A percentile compares a stretch with the other conserved stretches of the same genome.
These are phyloP conservation scores for Scedosporium boydii DNA, from an alignment of 2,329 filamentous ascomycete genomes.

Conservation along the genomic window DNA sequence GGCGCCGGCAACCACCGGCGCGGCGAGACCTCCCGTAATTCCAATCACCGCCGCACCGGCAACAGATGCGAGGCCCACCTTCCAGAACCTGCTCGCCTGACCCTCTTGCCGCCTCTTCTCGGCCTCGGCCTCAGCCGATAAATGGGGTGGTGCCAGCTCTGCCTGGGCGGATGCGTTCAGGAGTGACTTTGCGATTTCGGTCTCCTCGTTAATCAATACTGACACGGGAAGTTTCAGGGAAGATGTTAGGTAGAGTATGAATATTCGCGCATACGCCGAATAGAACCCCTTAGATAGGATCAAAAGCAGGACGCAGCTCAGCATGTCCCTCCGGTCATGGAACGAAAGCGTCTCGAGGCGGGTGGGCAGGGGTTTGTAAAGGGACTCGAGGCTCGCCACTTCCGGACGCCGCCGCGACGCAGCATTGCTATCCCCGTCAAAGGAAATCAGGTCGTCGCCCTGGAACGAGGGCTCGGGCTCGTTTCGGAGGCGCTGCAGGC, in stretches of 20 bases:
- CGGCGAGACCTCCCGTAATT: conserved; percentile 82
- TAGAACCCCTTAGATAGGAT: conserved; percentile 66
- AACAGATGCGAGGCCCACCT: conserved; percentile 80
- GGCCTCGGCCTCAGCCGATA: conserved; percentile 69
- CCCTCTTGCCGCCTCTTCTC: conserved; percentile 65
- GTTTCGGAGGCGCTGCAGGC: conserved; percentile 26
- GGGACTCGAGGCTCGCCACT: conserved; percentile 33
- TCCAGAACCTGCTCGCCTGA: conserved; percentile 67
- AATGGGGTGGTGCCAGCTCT: conserved; percentile 28
- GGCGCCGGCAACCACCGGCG: conserved; percentile 77
- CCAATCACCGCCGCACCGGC: conserved; percentile 87
- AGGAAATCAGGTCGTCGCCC: conserved; percentile 20
- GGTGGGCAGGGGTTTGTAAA: conserved; percentile 44
- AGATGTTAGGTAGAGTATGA: conserved; percentile 59
- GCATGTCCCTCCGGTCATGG: conserved; percentile 50
- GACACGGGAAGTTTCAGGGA: conserved; percentile 53
- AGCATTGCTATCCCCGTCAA: conserved; percentile 22
- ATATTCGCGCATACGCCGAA: conserved; percentile 59
- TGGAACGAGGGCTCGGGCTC: neutral
- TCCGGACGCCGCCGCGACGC: conserved; percentile 24
- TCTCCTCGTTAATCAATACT: conserved; percentile 60
- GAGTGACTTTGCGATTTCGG: conserved; percentile 64
- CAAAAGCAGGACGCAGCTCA: conserved; percentile 62
- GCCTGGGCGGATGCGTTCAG: conserved; percentile 48
- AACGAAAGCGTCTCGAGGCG: conserved; percentile 47